Evolutionary conservation across 371 early-diverging fungal species (phyloP).

Genomic region (Mortierella sp.): DNA sequence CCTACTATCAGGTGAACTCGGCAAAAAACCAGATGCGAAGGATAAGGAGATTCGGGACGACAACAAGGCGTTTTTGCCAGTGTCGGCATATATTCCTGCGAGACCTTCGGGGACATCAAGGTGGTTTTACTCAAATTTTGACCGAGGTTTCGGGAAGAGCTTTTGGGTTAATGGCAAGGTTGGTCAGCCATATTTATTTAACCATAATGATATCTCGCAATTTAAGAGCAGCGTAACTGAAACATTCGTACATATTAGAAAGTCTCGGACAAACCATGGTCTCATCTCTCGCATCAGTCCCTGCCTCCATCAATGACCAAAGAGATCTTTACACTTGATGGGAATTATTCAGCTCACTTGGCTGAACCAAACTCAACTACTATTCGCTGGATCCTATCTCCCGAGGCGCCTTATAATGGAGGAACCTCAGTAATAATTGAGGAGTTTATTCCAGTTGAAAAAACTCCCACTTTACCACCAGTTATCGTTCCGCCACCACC

Average conservation of each 20-base stretch:
- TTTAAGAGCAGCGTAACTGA: too few species aligned
- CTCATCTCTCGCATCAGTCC: constrained; percentile 67
- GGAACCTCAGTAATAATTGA: constrained; percentile 56
- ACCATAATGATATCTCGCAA: too few species aligned
- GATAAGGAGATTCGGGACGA: constrained; percentile 13
- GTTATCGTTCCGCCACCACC: constrained; percentile 7
- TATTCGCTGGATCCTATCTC: constrained; percentile 42
- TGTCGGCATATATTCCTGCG: constrained; percentile 51
- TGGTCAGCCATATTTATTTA: background rate
- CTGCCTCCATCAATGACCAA: constrained; percentile 61
- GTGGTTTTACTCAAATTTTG: constrained; percentile 67
- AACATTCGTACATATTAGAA: constrained; percentile 27
- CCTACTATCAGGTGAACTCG: constrained; percentile 23
- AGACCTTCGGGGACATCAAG: constrained; percentile 58
- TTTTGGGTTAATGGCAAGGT: constrained; percentile 64
- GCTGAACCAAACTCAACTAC: background rate
- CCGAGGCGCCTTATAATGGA: constrained; percentile 56
- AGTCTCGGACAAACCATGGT: constrained; percentile 63
- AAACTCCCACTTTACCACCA: background rate
- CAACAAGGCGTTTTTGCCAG: constrained; percentile 23
- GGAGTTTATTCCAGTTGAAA: constrained; percentile 4
- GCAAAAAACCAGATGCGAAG: constrained; percentile 1
- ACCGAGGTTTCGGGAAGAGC: constrained; percentile 64
- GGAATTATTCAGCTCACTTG: background rate
- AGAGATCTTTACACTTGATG: constrained; percentile 22